These are phyloP conservation scores for Trichosporon faecale DNA, from an alignment of 1,284 basidiomycete genomes.

Conservation along the genomic window DNA sequence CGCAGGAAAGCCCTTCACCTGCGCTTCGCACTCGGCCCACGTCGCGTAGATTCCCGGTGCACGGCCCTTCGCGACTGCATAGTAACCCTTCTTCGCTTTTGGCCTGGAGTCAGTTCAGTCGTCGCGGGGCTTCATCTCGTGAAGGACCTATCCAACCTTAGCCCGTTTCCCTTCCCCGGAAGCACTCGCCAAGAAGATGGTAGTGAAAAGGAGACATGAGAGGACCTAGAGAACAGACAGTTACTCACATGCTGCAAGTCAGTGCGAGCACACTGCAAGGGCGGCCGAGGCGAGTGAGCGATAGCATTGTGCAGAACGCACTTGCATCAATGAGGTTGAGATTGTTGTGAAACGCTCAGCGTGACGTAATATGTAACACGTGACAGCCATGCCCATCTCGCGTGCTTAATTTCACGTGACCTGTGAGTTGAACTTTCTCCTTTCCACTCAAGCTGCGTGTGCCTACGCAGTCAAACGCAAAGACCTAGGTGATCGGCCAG, in stretches of 20 bases:
- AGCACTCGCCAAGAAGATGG: not conserved
- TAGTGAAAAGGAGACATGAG: not conserved
- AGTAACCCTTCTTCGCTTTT: constrained; percentile 38
- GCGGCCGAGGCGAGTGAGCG: not conserved
- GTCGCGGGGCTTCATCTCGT: no score
- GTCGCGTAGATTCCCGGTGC: constrained; percentile 45
- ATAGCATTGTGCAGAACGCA: not conserved
- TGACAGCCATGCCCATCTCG: not conserved
- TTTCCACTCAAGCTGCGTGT: no score
- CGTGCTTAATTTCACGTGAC: not conserved
- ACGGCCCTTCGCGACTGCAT: constrained; percentile 44
- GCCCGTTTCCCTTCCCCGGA: no score
- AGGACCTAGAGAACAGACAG: not conserved
- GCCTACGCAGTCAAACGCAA: not conserved
- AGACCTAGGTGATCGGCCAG: not conserved
- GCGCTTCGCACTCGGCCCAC: constrained; percentile 46
- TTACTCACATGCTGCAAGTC: not conserved
- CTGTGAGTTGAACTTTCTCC: no score
- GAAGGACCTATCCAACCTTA: no score
- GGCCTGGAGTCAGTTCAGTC: constrained; percentile 32
- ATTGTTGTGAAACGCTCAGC: not conserved
- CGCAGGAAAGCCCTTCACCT: constrained; percentile 44
- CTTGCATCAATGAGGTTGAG: not conserved
- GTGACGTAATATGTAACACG: not conserved
- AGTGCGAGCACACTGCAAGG: not conserved